These are phyloP conservation scores for Neofusicoccum sp. DNA, from an alignment of 2,329 filamentous ascomycete genomes.

Conservation along the genomic window DNA sequence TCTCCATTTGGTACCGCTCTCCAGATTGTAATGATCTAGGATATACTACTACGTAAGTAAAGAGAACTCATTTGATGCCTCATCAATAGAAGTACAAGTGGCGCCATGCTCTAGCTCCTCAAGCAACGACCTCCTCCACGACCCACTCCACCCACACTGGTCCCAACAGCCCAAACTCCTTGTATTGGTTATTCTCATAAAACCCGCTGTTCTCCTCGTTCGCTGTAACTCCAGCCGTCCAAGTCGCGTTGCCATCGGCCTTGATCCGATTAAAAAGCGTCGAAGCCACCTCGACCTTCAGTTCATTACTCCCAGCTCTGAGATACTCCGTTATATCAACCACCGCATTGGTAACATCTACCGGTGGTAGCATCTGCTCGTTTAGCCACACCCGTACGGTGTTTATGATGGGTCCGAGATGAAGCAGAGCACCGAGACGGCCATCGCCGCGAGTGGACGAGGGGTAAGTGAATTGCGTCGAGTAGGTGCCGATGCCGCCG, in stretches of 20 bases:
- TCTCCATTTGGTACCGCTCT: no score
- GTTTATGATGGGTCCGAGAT: slow-evolving; percentile 33
- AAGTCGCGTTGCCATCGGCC: slow-evolving; percentile 22
- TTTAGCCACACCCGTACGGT: slow-evolving; percentile 35
- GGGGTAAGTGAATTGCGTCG: slow-evolving; percentile 33
- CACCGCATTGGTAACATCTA: slow-evolving; percentile 31
- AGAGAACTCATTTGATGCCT: no score
- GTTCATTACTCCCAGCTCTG: slow-evolving; percentile 28
- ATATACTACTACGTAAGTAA: no score
- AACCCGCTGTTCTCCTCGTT: slow-evolving; percentile 21
- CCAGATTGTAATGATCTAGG: no score
- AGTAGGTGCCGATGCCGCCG: slow-evolving; percentile 41
- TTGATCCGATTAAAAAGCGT: slow-evolving; percentile 34
- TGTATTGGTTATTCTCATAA: neutral
- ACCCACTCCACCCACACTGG: neutral
- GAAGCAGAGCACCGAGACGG: slow-evolving; percentile 27
- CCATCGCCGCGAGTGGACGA: slow-evolving; percentile 14
- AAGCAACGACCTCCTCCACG: neutral
- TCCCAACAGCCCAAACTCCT: neutral
- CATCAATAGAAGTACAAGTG: no score
- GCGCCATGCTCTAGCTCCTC: no score
- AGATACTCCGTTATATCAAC: neutral
- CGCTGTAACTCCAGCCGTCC: slow-evolving; percentile 23
- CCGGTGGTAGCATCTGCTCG: slow-evolving; percentile 31
- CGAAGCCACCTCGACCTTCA: slow-evolving; percentile 35